Evolutionary conservation across 768 basidiomycete species (phyloP).

Genomic region (Rhizopogon vesiculosus): DNA sequence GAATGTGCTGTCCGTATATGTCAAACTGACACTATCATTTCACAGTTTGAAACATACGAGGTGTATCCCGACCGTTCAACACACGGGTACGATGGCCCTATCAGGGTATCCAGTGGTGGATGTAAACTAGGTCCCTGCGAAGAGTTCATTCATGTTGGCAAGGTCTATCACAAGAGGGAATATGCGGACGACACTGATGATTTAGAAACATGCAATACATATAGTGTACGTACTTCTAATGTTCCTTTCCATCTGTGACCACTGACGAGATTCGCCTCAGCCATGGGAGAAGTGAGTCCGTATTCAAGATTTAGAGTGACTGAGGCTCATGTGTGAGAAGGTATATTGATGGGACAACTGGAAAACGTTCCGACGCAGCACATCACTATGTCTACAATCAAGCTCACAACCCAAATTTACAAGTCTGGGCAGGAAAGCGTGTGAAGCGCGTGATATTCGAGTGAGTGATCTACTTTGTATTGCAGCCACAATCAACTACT

Average conservation of each 20-base stretch:
- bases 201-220: constrained; percentile 26
- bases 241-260: not conserved
- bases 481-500: not conserved
- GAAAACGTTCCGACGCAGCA: constrained; percentile 42
- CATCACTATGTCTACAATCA: constrained; percentile 46
- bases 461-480: constrained; percentile 21
- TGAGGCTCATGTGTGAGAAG: constrained; percentile 21
- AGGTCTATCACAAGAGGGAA: too few relatives aligned
- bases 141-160: too few relatives aligned
- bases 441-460: constrained; percentile 46
- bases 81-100: too few relatives aligned
- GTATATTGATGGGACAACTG: constrained; percentile 43
- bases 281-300: constrained; percentile 44
- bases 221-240: constrained; percentile 22
- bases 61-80: too few relatives aligned
- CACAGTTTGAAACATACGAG: too few relatives aligned
- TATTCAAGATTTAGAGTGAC: not conserved
- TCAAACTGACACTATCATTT: too few relatives aligned
- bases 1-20: too few relatives aligned
- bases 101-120: too few relatives aligned
- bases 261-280: constrained; percentile 19
- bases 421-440: constrained; percentile 31
- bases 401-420: constrained; percentile 33
- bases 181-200: constrained; percentile 44
- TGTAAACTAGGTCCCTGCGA: too few relatives aligned